Conservation (phyloP, 768 basidiomycete genomes). For the Russula foetens region DNA sequence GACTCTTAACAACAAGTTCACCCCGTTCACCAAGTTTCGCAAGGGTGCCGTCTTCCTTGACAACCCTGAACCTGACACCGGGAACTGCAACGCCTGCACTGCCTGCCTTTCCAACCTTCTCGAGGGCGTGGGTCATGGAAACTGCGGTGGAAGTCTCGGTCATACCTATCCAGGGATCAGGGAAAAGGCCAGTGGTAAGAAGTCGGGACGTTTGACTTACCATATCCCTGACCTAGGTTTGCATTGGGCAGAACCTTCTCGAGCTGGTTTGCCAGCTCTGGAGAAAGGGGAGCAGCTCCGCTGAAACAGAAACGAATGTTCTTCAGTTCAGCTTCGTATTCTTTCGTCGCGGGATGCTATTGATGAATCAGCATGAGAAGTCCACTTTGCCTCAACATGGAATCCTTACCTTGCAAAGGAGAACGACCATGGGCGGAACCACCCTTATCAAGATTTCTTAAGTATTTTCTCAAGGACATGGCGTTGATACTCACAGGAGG, state of each 20-base stretch:
- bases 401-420: conserved; percentile 26
- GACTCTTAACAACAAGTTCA: conserved; percentile 43
- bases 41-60: conserved; percentile 46
- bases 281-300: conserved; percentile 31
- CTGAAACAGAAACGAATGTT: conserved; percentile 24
- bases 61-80: conserved; percentile 42
- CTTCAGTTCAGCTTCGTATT: conserved; percentile 24
- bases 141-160: conserved; percentile 55
- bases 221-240: conserved; percentile 54
- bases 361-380: not conserved
- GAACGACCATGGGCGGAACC: conserved; percentile 26
- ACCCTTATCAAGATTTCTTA: conserved; percentile 10
- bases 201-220: conserved; percentile 23
- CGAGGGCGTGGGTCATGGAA: conserved; percentile 39
- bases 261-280: conserved; percentile 34
- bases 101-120: conserved; percentile 45
- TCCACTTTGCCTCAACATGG: not conserved
- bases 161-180: conserved; percentile 40
- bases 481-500: conserved; percentile 23
- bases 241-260: conserved; percentile 46
- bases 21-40: conserved; percentile 49
- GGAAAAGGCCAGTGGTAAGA: not conserved
- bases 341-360: conserved; percentile 26
- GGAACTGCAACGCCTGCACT: conserved; percentile 42
- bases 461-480: not conserved